Evolutionary conservation across 2,329 filamentous ascomycete species (phyloP).

Genomic region (Cordyceps javanica): DNA sequence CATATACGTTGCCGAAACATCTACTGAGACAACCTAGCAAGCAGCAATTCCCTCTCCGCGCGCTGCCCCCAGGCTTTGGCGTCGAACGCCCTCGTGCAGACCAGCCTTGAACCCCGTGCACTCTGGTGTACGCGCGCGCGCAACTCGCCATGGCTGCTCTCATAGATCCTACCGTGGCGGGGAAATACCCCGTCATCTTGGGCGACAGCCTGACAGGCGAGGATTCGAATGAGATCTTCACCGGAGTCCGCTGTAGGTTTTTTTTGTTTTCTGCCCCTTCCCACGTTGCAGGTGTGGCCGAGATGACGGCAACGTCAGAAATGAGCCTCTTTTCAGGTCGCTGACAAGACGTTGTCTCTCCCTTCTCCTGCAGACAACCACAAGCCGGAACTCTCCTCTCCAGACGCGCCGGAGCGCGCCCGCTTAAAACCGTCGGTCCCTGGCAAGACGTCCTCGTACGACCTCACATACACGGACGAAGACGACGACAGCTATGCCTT

Average conservation of each 20-base stretch:
- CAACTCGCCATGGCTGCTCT: slow-evolving; percentile 28
- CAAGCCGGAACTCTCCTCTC: slow-evolving; percentile 47
- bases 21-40: not conserved
- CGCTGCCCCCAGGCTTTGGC: not conserved
- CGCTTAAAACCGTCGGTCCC: slow-evolving; percentile 45
- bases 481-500: slow-evolving; percentile 53
- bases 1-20: not conserved
- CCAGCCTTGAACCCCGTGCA: no score
- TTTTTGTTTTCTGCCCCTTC: not conserved
- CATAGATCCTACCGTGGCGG: slow-evolving; percentile 55
- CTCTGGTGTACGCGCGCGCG: no score
- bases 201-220: slow-evolving; percentile 56
- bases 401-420: slow-evolving; percentile 41
- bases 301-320: no score
- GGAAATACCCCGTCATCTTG: slow-evolving; percentile 57
- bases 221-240: slow-evolving; percentile 51
- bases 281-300: no score
- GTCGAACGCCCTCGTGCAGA: not conserved
- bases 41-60: not conserved
- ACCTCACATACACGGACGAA: slow-evolving; percentile 46
- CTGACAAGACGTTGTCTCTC: not conserved
- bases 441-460: slow-evolving; percentile 47
- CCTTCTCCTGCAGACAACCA: slow-evolving; percentile 58
- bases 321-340: no score
- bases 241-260: slow-evolving; percentile 52